Evolutionary conservation across 2,329 filamentous ascomycete species (phyloP).

Genomic region (Erysiphe pulchra): DNA sequence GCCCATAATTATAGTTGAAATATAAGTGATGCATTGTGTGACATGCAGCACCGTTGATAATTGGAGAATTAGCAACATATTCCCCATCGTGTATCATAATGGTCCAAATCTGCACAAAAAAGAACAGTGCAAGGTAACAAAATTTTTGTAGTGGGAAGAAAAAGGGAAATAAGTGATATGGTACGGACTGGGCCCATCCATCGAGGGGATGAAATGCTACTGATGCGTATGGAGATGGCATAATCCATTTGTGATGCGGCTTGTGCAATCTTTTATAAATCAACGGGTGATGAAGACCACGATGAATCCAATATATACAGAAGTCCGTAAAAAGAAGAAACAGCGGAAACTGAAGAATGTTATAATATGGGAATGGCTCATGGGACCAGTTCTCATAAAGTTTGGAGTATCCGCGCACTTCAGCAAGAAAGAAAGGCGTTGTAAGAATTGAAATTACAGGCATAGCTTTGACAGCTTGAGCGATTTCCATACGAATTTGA

Average conservation of each 20-base stretch:
- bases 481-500: slow-evolving; percentile 68
- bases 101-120: slow-evolving; percentile 92
- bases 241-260: slow-evolving; percentile 98
- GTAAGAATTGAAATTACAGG: slow-evolving; percentile 67
- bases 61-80: slow-evolving; percentile 69
- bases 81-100: slow-evolving; percentile 92
- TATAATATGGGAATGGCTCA: slow-evolving; percentile 55
- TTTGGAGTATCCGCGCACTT: slow-evolving; percentile 64
- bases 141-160: slow-evolving; percentile 81
- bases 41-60: slow-evolving; percentile 86
- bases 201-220: slow-evolving; percentile 91
- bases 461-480: slow-evolving; percentile 50
- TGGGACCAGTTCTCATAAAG: slow-evolving; percentile 63
- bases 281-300: slow-evolving; percentile 52
- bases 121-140: slow-evolving; percentile 63
- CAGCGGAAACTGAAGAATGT: slow-evolving; percentile 59
- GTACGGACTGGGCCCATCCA: slow-evolving; percentile 66
- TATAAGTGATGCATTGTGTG: slow-evolving; percentile 78
- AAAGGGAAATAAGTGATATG: slow-evolving; percentile 85
- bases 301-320: slow-evolving; percentile 79
- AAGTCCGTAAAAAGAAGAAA: slow-evolving; percentile 78
- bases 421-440: slow-evolving; percentile 52
- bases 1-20: slow-evolving; percentile 81
- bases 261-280: slow-evolving; percentile 85
- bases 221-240: slow-evolving; percentile 80